Base-by-base conservation (phyloP, 192 early-diverging fungal species). In the Rhizoclosmatium sp. region DNA sequence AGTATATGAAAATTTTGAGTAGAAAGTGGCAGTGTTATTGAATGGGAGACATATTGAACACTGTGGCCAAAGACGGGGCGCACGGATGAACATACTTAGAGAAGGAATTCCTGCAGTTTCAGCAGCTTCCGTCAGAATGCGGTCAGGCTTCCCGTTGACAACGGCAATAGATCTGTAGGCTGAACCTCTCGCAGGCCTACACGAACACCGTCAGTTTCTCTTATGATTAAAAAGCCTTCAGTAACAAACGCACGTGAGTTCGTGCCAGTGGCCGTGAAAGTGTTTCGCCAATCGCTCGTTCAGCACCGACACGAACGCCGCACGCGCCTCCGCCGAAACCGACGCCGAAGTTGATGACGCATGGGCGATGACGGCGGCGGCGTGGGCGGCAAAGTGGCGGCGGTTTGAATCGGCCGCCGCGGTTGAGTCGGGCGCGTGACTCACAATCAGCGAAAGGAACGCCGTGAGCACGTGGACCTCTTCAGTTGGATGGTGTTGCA, bases 151-250 rank as follows among this genome's bases (percentile, higher is more conserved):
- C 10, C 68, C 66, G 45, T 69, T 61, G 39, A 46, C 41, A 42
- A 79, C 39, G 68, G 59, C 19, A 4, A 79, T 10, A 4, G 78
- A 69, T 14, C 78, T 21, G 44, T 79, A 79, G 21, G 68, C 78
- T 49, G 59, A 71, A 54, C 78, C 78, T 31, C 44, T 70, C 19
- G 31, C 5, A 4, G 78, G 78, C 16, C 19, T n/a, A 47, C 21
- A 73, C 7, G 59, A 73, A 73, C 14, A n/a, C 62, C 62, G 10
- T 40, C 9, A 31, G 16, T n/a, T 10, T 40, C 62, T 12, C 62
- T n/a, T 9, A 9, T 65, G 10, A 31, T 40, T 65, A 44, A 68
- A 44, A 9, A 68, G 31, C 9, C 66, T 48, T 44, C 10, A 68
- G 5, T 0, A 41, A 41, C 10, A 41, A 41, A 65, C 62, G 62